Evolutionary conservation across 148 eudicot genomes (phyloP), one percentile per base, ranked within the genome.

Genomic region (Selenicereus undatus): DNA sequence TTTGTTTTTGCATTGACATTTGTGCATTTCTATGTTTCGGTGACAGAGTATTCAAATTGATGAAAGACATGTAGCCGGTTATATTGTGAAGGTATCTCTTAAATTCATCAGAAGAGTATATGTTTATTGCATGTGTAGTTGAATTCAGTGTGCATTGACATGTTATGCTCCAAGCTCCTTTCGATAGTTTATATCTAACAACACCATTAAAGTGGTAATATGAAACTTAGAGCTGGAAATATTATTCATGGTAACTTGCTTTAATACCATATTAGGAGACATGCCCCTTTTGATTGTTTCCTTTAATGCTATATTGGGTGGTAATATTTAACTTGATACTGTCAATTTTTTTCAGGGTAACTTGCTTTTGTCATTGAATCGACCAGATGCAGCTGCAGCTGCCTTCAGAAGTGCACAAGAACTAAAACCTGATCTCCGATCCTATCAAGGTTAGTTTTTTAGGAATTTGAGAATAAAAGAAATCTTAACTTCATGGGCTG

Each of bases 381-480:
- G 93, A 78, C 99, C 98, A 83, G 98, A 96, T 79, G 90, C 89
- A 79, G 99, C 98, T 73, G 91, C 93, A 36, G 81, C 80, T 83
- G 97, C 97, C 79, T 96, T 89, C 82, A 92, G 95, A 81, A 87
- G 83, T 80, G 99, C 98, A 54, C 98, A 90, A 68, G 99, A 94
- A 75, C 81, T 96, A 80, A 93, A 97, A 86, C 88, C 99, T 54
- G 99, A 96, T 91, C 91, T 96, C 77, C 99, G 99, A 74, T 91
- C 99, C 68, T 96, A 93, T 89, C 99, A 96, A 92, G 97, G 99
- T 89, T 78, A 58, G 82, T 76, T 2, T 80, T 81, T 80, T 69
- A 30, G 20, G 14, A 9, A 51, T n/a, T 10, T 13, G 27, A 71
- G 43, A 9, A 54, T 48, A 56, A 11, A 56, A n/a, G n/a, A 39